Evolutionary conservation across 2,329 filamentous ascomycete species (phyloP), one percentile per base, ranked within the genome.

Genomic region (Pseudocercospora fuligena): DNA sequence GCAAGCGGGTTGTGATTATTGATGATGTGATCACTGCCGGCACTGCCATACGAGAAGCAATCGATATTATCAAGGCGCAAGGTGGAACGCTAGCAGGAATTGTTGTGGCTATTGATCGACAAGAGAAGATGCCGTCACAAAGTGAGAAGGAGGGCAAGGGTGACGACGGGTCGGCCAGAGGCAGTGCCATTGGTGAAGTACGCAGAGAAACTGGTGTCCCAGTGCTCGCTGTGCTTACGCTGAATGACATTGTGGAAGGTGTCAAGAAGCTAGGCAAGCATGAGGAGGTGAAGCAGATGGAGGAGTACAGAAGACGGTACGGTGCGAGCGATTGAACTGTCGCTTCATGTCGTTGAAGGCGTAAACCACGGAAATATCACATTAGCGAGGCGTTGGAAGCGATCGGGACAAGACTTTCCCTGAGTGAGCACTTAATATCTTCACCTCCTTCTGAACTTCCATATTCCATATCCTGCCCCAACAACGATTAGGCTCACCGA

Each of bases 11-110:
- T 16, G 85, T 99, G 36, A 92, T 99, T 73, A 90, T 99, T 47
- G 95, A 99, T 83, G 95, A 98, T 81, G 94, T 99, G 65, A 94
- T 98, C 75, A 97, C 94, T 0, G 94, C 93, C 0, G 95, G 95
- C 29, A 98, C 94, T 1, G 95, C 95, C 47, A 94, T 97, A 82
- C 87, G 93, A 66, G 94, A 98, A 80, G 93, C 94, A 14, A 93
- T 98, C 67, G 89, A 89, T 63, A 95, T 97, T 80, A 97, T 98
- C 78, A 86, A 89, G 74, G 88, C 88, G 73, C 91, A 97, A 78
- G 95, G 94, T 2, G 95, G 94, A 1, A 88, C 87, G 60, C 88
- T 98, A 23, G 91, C 91, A 3, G 94, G 93, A 31, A 94, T 98
- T 65, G 87, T 97, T 21, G 91, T 99, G 33, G 92, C 94, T 3